Percentiles rank a stretch among this genome's conserved stretches.
Evolutionary conservation across 129 eudicot genomes (phyloP).

Genomic region (Dittrichia graveolens): DNA sequence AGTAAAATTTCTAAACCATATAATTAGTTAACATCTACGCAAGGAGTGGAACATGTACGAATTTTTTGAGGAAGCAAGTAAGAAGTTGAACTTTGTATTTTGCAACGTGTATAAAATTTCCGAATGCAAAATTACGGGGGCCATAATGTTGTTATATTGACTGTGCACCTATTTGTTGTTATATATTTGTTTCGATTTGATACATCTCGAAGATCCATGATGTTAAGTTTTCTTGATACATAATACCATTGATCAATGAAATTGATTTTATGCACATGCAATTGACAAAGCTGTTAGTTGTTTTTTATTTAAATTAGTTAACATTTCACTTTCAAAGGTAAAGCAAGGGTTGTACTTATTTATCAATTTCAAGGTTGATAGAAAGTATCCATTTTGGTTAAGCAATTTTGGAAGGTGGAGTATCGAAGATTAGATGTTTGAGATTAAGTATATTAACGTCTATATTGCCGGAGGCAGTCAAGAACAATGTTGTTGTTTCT

Average conservation of each 20-base stretch:
- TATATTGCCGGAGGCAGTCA: not conserved
- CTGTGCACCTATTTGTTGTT: too few relatives aligned
- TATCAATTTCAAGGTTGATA: not conserved
- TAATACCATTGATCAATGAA: not conserved
- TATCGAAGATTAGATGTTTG: constrained; percentile 2
- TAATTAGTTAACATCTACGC: too few relatives aligned
- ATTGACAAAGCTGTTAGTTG: not conserved
- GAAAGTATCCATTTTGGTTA: not conserved
- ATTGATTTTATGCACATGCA: not conserved
- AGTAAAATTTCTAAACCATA: too few relatives aligned
- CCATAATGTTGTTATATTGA: too few relatives aligned
- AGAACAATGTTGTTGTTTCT: not conserved
- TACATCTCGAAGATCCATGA: not conserved
- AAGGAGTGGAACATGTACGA: too few relatives aligned
- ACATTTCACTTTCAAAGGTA: not conserved
- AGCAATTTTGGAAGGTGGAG: not conserved
- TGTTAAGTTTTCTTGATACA: not conserved
- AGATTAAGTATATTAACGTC: not conserved
- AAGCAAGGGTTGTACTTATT: not conserved
- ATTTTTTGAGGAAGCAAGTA: too few relatives aligned
- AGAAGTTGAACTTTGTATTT: too few relatives aligned
- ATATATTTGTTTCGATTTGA: constrained; percentile 12
- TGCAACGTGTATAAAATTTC: too few relatives aligned
- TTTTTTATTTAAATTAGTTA: not conserved
- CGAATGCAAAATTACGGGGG: too few relatives aligned